phyloP scores from a whole-genome alignment of 495 filamentous ascomycete genomes.

The Penicillium verhagenii region DNA sequence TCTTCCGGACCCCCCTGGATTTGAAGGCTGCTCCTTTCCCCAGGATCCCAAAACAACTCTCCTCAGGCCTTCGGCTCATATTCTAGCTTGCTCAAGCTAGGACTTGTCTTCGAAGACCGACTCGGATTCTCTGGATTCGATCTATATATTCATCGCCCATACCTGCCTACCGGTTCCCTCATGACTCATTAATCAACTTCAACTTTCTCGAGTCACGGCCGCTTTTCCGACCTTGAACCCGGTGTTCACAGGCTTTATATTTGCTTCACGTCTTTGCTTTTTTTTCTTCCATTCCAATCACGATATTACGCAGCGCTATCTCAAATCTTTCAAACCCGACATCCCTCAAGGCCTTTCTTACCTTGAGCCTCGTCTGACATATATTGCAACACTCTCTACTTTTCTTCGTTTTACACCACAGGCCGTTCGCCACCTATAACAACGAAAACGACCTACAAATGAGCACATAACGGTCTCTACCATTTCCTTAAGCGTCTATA shows the following conservation, averaged over 20 bases:
- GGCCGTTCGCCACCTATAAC: slow-evolving; percentile 41
- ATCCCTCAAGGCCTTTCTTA: slow-evolving; percentile 7
- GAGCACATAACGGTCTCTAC: slow-evolving; percentile 66
- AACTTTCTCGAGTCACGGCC: slow-evolving; percentile 36
- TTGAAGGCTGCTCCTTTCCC: slow-evolving; percentile 32
- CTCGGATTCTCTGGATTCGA: slow-evolving; percentile 6
- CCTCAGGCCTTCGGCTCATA: not conserved
- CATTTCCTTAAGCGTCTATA: slow-evolving; percentile 48
- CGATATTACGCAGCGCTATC: slow-evolving; percentile 55
- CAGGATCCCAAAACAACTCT: slow-evolving; percentile 25
- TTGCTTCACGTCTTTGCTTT: slow-evolving; percentile 26
- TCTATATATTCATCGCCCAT: slow-evolving; percentile 17
- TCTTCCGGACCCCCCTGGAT: slow-evolving; percentile 34
- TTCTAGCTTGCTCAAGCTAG: slow-evolving; percentile 15
- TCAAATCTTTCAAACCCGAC: slow-evolving; percentile 23
- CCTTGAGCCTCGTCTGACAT: slow-evolving; percentile 32
- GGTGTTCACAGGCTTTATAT: slow-evolving; percentile 42
- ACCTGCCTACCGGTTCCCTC: slow-evolving; percentile 21
- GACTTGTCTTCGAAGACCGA: slow-evolving; percentile 13
- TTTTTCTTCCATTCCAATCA: slow-evolving; percentile 33
- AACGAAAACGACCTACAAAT: slow-evolving; percentile 55
- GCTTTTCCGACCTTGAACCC: slow-evolving; percentile 36
- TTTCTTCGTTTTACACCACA: slow-evolving; percentile 28
- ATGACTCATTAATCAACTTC: slow-evolving; percentile 43
- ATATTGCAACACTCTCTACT: slow-evolving; percentile 35